Evolutionary conservation across 495 filamentous ascomycete genomes (phyloP), one percentile per base, ranked within the genome.

Genomic region (Massariosphaeria phaeospora): DNA sequence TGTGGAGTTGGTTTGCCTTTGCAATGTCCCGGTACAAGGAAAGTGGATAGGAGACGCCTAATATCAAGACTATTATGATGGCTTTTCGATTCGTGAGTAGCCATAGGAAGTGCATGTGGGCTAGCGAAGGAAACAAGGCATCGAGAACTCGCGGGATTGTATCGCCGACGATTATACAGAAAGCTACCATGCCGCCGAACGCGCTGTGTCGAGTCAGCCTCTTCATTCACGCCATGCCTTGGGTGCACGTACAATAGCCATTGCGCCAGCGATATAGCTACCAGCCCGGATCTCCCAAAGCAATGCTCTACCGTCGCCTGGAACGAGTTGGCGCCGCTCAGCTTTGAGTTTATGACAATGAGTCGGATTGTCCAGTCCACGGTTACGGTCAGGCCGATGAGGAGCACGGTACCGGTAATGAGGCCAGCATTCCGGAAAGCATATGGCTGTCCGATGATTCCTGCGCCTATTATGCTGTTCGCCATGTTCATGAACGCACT

Each of bases 401-500:
- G 74, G 27, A 98, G 77, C 29, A 91, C 51, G 27, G 91, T 75
- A 0, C 94, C 94, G 41, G 84, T 84, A 0, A 84, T 57, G 62
- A 98, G 76, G 2, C 93, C 93, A 12, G 93, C 91, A 66, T 97
- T 89, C 23, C 82, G 79, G 62, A 98, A 85, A 7, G 93, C 93
- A 71, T 97, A 97, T 8, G 93, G 90, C 69, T 97, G 94, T 61
- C 78, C 93, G 66, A 98, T 97, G 61, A 98, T 98, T 0, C 93
- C 93, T 2, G 93, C 93, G 10, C 93, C 93, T 26, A 71, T 73
- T 11, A 45, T 13, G 58, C 84, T 89, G 68, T 98, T 98, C 38
- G 91, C 90, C 93, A 98, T 98, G 70, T 98, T 98, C 88, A 96
- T 95, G 59, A 98, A 97, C 5, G 82, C 79, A 71, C 79, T 84